Evolutionary conservation across 2,329 filamentous ascomycete species (phyloP), one percentile per base, ranked within the genome.

Genomic region (Ustulina deusta): DNA sequence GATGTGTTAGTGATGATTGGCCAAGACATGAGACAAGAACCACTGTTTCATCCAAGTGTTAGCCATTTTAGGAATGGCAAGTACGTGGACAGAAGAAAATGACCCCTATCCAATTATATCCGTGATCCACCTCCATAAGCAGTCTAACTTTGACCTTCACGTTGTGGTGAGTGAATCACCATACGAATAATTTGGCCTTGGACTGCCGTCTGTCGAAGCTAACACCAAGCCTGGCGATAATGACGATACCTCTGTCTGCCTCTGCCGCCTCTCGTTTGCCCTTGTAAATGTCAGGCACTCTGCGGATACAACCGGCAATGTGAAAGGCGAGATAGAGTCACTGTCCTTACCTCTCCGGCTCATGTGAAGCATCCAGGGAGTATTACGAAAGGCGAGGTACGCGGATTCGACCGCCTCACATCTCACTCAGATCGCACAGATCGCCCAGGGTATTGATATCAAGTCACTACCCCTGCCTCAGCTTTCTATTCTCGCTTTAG

Each of bases 101-200:
- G 22, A 48, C 61, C 61, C 65, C 64, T 69, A 62, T 44, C 63
- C 66, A 60, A 34, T 57, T 60, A 63, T 66, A 60, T 11, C 59
- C 44, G 38, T 49, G 56, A 59, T 69, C 64, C 56, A 69, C 67
- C 60, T 29, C 56, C 6, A 44, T 4, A 34, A 55, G n/a, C 40
- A n/a, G 15, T 52, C 27, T 32, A 6, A 32, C 17, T 11, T 25
- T 9, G 46, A 22, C 54, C 58, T 59, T 63, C 38, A 66, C 66
- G 42, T 49, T n/a, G 4, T 20, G 51, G 51, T 68, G 57, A 36
- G 46, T 49, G 32, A 27, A 46, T 20, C 15, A 42, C 36, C 25
- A n/a, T 42, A 42, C 22, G 15, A 46, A 46, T 48, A 34, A 42
- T 34, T 56, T 6, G 32, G 27, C 20, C 36, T 57, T 17, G 27